Conservation (phyloP, 805 yeast species). For the Kodamaea nitidulidarum region DNA sequence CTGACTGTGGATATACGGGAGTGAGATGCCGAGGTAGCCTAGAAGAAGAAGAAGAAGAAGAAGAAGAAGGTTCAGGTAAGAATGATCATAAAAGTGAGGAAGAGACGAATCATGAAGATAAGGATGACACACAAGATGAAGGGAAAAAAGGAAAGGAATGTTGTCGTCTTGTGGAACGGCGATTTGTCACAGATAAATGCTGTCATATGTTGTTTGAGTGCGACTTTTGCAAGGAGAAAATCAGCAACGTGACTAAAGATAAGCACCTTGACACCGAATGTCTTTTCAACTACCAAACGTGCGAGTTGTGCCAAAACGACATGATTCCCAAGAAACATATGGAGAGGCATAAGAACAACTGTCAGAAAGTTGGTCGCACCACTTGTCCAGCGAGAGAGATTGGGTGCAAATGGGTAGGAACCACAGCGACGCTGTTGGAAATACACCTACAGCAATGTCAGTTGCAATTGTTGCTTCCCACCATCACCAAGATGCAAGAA, state of each 20-base stretch:
- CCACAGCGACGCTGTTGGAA: conserved; percentile 32
- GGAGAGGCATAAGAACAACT: conserved; percentile 39
- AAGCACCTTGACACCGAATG: conserved; percentile 40
- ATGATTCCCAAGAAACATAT: conserved; percentile 36
- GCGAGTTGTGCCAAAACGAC: conserved; percentile 42
- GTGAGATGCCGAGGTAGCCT: conserved; percentile 26
- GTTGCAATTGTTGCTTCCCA: conserved; percentile 28
- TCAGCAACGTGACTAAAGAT: conserved; percentile 27
- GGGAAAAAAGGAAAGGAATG: conserved; percentile 9
- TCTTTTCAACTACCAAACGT: conserved; percentile 33
- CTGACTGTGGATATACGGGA: conserved; percentile 35
- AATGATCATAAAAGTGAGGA: conserved; percentile 12
- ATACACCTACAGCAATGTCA: conserved; percentile 33
- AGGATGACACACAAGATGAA: neutral
- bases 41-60: conserved; percentile 4
- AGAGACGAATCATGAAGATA: neutral
- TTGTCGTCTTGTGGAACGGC: conserved; percentile 18
- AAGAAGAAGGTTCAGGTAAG: conserved; percentile 8
- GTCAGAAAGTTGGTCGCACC: conserved; percentile 36
- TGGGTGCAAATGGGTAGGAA: conserved; percentile 50
- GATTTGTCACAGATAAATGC: conserved; percentile 25
- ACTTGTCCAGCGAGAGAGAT: conserved; percentile 45
- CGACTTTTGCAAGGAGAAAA: conserved; percentile 27
- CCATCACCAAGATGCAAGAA: conserved; percentile 17
- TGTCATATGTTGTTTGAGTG: conserved; percentile 39